These are phyloP conservation scores for Solanum sparsipilum DNA, from an alignment of 257 asterid species.

Conservation along the genomic window DNA sequence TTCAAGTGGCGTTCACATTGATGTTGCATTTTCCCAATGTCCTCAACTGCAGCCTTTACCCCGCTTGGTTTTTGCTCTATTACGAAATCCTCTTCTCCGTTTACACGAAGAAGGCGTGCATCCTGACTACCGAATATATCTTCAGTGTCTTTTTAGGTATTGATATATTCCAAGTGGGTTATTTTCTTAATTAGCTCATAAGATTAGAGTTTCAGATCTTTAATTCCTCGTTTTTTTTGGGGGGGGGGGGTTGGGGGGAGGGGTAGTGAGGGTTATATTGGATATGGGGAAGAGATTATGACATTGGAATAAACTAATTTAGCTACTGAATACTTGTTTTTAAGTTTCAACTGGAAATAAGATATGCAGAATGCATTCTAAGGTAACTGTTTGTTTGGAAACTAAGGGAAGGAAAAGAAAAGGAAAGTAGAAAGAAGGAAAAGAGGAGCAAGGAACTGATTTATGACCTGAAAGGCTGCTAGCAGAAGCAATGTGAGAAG, in stretches of 20 bases:
- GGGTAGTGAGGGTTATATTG: neutral
- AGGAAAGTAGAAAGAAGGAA: neutral
- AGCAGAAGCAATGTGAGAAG: neutral
- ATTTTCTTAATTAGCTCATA: neutral
- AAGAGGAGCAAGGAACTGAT: neutral
- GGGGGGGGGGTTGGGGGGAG: neutral
- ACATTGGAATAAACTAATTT: neutral
- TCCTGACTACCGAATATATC: conserved; percentile 92
- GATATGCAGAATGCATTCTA: neutral
- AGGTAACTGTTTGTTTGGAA: neutral
- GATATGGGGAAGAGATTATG: neutral
- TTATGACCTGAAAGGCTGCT: neutral
- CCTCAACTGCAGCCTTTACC: conserved; percentile 89
- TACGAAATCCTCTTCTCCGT: conserved; percentile 91
- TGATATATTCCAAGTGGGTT: neutral
- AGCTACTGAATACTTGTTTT: neutral
- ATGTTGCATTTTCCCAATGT: conserved; percentile 87
- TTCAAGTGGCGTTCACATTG: conserved; percentile 38
- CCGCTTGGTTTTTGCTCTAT: conserved; percentile 87
- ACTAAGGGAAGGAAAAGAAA: neutral
- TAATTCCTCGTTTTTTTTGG: neutral
- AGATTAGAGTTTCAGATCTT: neutral
- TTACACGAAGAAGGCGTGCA: conserved; percentile 99
- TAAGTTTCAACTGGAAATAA: neutral
- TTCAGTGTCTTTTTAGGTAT: conserved; percentile 97